These are phyloP conservation scores for Neonectria magnoliae DNA, from an alignment of 2,329 filamentous ascomycete genomes.

Conservation along the genomic window DNA sequence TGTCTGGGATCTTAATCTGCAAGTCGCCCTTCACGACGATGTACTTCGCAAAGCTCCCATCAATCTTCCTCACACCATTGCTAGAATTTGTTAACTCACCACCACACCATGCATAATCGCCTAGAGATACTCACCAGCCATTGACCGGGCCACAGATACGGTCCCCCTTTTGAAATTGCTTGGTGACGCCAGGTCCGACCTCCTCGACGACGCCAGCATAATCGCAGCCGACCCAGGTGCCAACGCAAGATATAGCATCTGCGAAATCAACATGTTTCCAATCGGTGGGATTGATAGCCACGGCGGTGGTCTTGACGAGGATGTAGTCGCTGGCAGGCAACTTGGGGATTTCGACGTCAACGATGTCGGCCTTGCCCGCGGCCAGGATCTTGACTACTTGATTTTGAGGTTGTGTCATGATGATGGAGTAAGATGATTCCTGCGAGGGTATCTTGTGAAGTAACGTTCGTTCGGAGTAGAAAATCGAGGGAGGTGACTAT, in stretches of 20 bases:
- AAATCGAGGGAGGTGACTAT: too few species aligned
- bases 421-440: too few species aligned
- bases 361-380: neutral
- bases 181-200: slow-evolving; percentile 52
- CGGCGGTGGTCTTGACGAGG: neutral
- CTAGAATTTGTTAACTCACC: too few species aligned
- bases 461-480: too few species aligned
- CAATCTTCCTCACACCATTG: neutral
- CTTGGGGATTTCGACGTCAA: too few species aligned
- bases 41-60: slow-evolving; percentile 55
- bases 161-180: slow-evolving; percentile 57
- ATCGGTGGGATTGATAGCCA: neutral
- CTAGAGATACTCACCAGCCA: too few species aligned
- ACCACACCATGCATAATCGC: too few species aligned
- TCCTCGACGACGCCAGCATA: slow-evolving; percentile 59
- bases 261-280: slow-evolving; percentile 42
- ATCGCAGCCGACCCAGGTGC: slow-evolving; percentile 54
- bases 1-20: slow-evolving; percentile 55
- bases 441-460: too few species aligned
- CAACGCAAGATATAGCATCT: neutral
- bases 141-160: slow-evolving; percentile 46
- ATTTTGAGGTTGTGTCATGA: neutral
- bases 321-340: neutral
- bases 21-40: slow-evolving; percentile 52
- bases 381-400: neutral